phyloP scores from a whole-genome alignment of 345 rosid genomes.

The Toxicodendron radicans region DNA sequence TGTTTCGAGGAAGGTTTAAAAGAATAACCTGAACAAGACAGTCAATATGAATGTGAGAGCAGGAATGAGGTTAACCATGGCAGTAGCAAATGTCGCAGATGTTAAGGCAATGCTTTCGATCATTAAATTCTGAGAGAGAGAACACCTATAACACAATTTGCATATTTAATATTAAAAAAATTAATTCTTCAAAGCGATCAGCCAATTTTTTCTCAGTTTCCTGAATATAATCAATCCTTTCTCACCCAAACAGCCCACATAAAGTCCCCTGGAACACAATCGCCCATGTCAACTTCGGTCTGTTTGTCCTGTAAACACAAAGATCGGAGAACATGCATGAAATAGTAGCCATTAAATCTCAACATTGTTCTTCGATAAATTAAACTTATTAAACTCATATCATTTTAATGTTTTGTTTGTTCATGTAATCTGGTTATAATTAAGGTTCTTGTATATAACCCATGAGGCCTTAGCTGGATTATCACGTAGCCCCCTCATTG shows the following conservation, averaged over 20 bases:
- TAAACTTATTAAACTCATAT: no score
- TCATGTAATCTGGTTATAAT: no score
- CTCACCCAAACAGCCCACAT: conserved; percentile 18
- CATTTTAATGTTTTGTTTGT: no score
- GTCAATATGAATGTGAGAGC: neutral
- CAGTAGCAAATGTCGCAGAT: conserved; percentile 1
- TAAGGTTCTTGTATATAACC: no score
- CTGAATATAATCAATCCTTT: neutral
- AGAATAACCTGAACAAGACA: neutral
- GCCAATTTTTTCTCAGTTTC: no score
- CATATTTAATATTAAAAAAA: no score
- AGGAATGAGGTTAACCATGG: neutral
- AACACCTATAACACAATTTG: neutral
- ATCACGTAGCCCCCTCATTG: no score
- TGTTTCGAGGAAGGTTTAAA: neutral
- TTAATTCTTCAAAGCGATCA: no score
- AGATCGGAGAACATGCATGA: neutral
- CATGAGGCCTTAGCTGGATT: no score
- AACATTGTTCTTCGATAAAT: no score
- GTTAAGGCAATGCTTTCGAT: neutral
- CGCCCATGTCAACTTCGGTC: conserved; percentile 16
- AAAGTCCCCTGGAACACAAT: conserved; percentile 5
- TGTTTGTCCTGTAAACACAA: conserved; percentile 1
- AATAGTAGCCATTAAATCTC: neutral
- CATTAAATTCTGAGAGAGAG: neutral